These are phyloP conservation scores for Candida silvicultrix DNA, from an alignment of 805 yeast genomes.

Conservation along the genomic window DNA sequence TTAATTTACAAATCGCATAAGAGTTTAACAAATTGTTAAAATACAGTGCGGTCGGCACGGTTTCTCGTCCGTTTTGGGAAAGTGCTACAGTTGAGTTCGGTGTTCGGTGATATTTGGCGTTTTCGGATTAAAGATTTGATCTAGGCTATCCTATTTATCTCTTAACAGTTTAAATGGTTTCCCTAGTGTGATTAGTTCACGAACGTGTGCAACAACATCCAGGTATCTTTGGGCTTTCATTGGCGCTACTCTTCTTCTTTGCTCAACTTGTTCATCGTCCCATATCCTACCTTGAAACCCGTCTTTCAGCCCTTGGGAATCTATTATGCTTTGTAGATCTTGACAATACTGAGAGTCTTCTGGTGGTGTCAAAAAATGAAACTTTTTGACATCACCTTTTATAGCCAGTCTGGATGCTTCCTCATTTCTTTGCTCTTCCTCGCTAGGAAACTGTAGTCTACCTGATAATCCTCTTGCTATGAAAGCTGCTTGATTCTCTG, in stretches of 20 bases:
- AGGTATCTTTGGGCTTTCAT: background rate
- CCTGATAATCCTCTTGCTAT: slow-evolving; percentile 53
- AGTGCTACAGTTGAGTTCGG: background rate
- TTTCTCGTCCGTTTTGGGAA: background rate
- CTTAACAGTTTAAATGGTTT: background rate
- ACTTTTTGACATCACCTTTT: background rate
- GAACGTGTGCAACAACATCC: background rate
- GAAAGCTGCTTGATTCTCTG: slow-evolving; percentile 52
- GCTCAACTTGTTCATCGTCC: background rate
- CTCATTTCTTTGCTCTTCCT: slow-evolving; percentile 35
- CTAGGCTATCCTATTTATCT: no score
- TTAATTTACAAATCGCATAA: background rate
- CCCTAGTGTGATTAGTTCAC: background rate
- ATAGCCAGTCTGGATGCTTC: slow-evolving; percentile 14
- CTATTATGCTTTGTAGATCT: background rate
- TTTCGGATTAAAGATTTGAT: no score
- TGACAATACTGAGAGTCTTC: background rate
- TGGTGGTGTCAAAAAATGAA: background rate
- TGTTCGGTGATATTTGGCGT: no score
- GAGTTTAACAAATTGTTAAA: no score
- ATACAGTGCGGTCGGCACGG: background rate
- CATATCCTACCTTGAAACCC: background rate
- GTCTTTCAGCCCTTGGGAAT: background rate
- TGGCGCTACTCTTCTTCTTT: background rate
- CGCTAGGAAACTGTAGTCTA: slow-evolving; percentile 39